Base-by-base conservation (phyloP, 345 rosid genomes). In the Sisymbrium irio region DNA sequence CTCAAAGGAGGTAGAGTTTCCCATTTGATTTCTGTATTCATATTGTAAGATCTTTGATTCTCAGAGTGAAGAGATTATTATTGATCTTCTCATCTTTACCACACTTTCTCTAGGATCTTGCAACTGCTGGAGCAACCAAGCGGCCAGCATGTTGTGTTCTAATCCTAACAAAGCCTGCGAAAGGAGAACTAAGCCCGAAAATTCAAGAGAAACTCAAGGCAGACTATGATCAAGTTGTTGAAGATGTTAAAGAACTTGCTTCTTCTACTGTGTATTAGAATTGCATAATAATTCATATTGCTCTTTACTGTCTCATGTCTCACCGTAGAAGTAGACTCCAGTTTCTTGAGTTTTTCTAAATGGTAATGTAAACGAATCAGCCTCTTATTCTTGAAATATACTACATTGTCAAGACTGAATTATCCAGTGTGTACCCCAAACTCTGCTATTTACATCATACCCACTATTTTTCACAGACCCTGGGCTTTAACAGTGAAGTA, bases 91-190 rank as follows among this genome's bases (percentile, higher is more conserved):
- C 40, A 54, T 40, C 30, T 8, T 40, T 27, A 65, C 57, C 56
- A 18, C 25, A 3, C 15, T n/a, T 36, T 65, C 71, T 36, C 8
- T 84, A 90, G 98, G 95, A 90, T 72, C 93, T 92, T 72, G 95
- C 96, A 2, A 88, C 85, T 45, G 98, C 96, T 9, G 94, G 96
- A 40, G 89, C 86, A 11, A 89, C 97, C 53, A 92, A 89, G 85
- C 84, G 96, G 81, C 96, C 98, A 3, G 90, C 98, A 41, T 92
- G 98, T 74, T 92, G 96, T 50, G 82, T 92, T 78, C 86, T 92
- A 72, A 89, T 92, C 53, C 73, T 76, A 64, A 82, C 89, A 18
- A 85, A 88, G 78, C 98, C 98, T 6, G 54, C 71, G 0, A 90
- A 93, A 84, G 98, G 96, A 6, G 97, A 90, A 70, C 13, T 88